These are phyloP conservation scores for Calonectria multiphialidica DNA, from an alignment of 2,329 filamentous ascomycete genomes.

Conservation along the genomic window DNA sequence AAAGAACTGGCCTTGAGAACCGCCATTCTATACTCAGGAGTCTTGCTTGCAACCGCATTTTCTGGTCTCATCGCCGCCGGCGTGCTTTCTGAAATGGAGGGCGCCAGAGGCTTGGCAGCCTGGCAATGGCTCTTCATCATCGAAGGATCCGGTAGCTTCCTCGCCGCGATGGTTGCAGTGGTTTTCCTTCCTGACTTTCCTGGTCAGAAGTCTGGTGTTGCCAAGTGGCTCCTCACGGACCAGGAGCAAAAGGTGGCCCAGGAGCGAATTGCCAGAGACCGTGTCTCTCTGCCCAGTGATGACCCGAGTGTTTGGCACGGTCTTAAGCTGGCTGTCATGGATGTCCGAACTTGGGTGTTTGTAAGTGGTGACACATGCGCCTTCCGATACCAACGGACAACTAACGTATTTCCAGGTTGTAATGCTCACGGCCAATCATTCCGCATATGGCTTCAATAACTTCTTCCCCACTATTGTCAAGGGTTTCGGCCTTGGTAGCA, in stretches of 20 bases:
- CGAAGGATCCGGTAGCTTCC: slow-evolving; percentile 61
- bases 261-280: slow-evolving; percentile 33
- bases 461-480: slow-evolving; percentile 43
- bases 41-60: slow-evolving; percentile 35
- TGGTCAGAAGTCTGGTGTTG: slow-evolving; percentile 15
- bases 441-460: slow-evolving; percentile 39
- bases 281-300: slow-evolving; percentile 34
- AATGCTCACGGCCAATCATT: slow-evolving; percentile 37
- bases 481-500: slow-evolving; percentile 30
- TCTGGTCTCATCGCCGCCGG: slow-evolving; percentile 37
- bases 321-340: slow-evolving; percentile 35
- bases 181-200: slow-evolving; percentile 35
- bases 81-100: slow-evolving; percentile 48
- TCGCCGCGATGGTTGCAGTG: slow-evolving; percentile 28
- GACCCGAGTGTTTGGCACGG: slow-evolving; percentile 31
- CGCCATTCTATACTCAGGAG: slow-evolving; percentile 40
- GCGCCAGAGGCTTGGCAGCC: slow-evolving; percentile 64
- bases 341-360: slow-evolving; percentile 42
- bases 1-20: slow-evolving; percentile 39
- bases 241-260: slow-evolving; percentile 26
- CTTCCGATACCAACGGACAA: too few species aligned
- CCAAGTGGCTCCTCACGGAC: slow-evolving; percentile 25
- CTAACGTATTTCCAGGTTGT: slow-evolving; percentile 16
- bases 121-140: slow-evolving; percentile 66
- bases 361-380: background rate